phyloP scores from a whole-genome alignment of 169 alveolate species.

The Plasmodium gallinaceum region DNA sequence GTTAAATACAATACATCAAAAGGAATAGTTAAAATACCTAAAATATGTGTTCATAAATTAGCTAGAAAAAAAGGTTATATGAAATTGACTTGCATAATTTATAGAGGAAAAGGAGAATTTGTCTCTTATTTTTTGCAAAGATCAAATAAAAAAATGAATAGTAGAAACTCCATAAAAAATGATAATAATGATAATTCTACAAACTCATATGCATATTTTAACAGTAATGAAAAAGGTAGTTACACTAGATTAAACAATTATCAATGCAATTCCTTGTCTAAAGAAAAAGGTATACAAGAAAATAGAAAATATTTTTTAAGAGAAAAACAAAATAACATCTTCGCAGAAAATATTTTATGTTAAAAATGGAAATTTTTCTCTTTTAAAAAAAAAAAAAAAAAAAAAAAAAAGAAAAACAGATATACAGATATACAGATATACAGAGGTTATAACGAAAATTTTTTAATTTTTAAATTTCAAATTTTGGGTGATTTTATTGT shows the following conservation, averaged over 20 bases:
- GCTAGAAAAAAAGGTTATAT: conserved; percentile 66
- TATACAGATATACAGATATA: neutral
- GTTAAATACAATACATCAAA: conserved; percentile 61
- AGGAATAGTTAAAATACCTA: conserved; percentile 55
- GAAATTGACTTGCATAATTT: conserved; percentile 59
- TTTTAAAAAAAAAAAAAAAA: neutral
- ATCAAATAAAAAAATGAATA: conserved; percentile 30
- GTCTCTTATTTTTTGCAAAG: conserved; percentile 61
- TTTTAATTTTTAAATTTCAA: too few species aligned
- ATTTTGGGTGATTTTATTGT: too few species aligned
- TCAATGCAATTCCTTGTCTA: neutral
- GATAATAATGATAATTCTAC: neutral
- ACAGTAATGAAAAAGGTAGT: conserved; percentile 1
- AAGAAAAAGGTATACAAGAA: conserved; percentile 12
- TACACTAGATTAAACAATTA: conserved; percentile 11
- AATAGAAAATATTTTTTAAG: conserved; percentile 39
- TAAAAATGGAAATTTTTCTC: conserved; percentile 11
- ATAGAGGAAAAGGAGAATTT: conserved; percentile 73
- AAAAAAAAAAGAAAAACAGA: neutral
- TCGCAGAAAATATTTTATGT: conserved; percentile 7
- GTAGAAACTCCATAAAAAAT: conserved; percentile 23
- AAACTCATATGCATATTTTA: neutral
- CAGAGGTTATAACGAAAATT: too few species aligned
- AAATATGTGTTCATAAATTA: conserved; percentile 61
- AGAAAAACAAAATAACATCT: conserved; percentile 31